A percentile compares a stretch with the other conserved stretches of the same genome.
Evolutionary conservation across 164 flowering plant species (phyloP).

Genomic region (Umbellularia californica): DNA sequence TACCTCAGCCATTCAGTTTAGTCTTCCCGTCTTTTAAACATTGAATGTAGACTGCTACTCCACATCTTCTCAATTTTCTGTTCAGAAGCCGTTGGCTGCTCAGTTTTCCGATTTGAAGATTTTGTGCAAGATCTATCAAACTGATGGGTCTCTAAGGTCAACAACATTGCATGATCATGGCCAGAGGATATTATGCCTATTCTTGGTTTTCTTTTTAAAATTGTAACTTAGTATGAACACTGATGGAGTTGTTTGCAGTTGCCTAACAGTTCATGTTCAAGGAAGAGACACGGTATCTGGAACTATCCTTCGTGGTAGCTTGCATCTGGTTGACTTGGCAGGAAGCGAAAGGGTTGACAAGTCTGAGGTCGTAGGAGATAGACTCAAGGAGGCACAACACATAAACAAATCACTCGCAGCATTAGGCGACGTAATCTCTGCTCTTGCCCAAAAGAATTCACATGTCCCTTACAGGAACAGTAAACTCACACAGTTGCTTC

Average conservation of each 20-base stretch:
- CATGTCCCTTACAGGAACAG: conserved; percentile 84
- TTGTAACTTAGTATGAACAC: not conserved
- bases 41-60: not conserved
- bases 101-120: not conserved
- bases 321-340: conserved; percentile 88
- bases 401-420: conserved; percentile 82
- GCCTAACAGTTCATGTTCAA: conserved; percentile 81
- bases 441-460: conserved; percentile 60
- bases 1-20: not conserved
- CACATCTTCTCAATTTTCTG: not conserved
- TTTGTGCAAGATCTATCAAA: not conserved
- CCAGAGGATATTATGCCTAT: not conserved
- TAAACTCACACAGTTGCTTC: conserved; percentile 81
- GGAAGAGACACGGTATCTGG: conserved; percentile 69
- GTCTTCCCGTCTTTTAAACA: not conserved
- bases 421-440: conserved; percentile 74
- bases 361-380: conserved; percentile 69
- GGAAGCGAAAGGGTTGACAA: conserved; percentile 85
- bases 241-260: conserved; percentile 38
- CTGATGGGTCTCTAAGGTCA: not conserved
- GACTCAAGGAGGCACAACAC: conserved; percentile 75
- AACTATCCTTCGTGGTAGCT: conserved; percentile 45
- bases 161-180: not conserved
- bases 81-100: not conserved
- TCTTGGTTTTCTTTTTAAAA: not conserved